phyloP scores from a whole-genome alignment of 2,329 filamentous ascomycete species.

The Gnomoniopsis smithogilvyi region DNA sequence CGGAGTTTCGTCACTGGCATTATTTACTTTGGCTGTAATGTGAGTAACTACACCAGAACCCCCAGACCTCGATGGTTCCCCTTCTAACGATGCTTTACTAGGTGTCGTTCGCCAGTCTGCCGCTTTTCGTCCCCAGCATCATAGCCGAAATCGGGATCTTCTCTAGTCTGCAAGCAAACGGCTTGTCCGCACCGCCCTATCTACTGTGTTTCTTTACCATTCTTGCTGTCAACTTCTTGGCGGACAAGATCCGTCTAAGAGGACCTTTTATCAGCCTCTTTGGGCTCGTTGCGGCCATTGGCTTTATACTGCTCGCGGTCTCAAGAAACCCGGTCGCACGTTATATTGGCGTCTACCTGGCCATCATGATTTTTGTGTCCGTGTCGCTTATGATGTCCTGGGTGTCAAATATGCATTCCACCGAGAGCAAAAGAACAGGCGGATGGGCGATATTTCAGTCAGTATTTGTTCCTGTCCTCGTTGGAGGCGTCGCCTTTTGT shows the following conservation, averaged over 20 bases:
- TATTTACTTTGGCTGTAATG: slow-evolving; percentile 38
- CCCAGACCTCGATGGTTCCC: not conserved
- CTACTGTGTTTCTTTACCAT: slow-evolving; percentile 37
- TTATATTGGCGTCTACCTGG: slow-evolving; percentile 35
- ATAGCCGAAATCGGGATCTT: slow-evolving; percentile 33
- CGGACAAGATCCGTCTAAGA: slow-evolving; percentile 33
- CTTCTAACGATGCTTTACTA: not conserved
- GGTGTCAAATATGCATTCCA: slow-evolving; percentile 34
- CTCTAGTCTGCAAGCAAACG: slow-evolving; percentile 31
- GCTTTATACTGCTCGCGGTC: slow-evolving; percentile 37
- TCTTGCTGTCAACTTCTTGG: slow-evolving; percentile 31
- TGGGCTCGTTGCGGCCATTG: slow-evolving; percentile 32
- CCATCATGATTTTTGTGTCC: slow-evolving; percentile 34
- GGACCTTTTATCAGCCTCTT: slow-evolving; percentile 35
- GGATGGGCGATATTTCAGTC: slow-evolving; percentile 31
- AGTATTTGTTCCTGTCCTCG: not conserved
- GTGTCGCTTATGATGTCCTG: slow-evolving; percentile 33
- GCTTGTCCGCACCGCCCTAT: slow-evolving; percentile 37
- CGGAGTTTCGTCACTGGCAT: slow-evolving; percentile 13
- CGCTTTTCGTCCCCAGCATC: slow-evolving; percentile 30
- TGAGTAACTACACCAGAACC: not conserved
- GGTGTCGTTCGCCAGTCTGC: slow-evolving; percentile 28
- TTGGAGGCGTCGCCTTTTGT: not conserved
- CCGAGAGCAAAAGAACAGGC: slow-evolving; percentile 33
- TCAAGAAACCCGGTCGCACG: slow-evolving; percentile 28